Conservation (phyloP, 345 rosid genomes). For the Laguncularia racemosa region DNA sequence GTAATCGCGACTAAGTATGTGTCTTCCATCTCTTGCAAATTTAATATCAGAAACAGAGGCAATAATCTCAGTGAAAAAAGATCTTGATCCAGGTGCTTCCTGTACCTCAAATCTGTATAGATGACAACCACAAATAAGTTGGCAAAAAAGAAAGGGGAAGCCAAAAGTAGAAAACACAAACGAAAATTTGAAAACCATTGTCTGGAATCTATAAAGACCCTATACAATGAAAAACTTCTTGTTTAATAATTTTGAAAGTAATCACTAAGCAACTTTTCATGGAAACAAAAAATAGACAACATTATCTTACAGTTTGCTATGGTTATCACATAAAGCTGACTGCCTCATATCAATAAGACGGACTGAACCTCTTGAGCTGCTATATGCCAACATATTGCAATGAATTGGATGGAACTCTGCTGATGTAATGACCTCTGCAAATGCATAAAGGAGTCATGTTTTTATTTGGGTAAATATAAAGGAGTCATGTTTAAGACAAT, state of each 20-base stretch:
- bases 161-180: too few relatives aligned
- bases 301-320: conserved; percentile 71
- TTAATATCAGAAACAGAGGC: conserved; percentile 90
- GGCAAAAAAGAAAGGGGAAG: background rate
- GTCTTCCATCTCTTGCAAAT: conserved; percentile 75
- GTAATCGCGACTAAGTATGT: conserved; percentile 88
- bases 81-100: conserved; percentile 67
- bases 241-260: background rate
- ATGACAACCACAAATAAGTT: background rate
- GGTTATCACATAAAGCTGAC: conserved; percentile 93
- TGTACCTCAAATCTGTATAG: conserved; percentile 76
- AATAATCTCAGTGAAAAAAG: conserved; percentile 91
- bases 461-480: too few relatives aligned
- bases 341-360: conserved; percentile 96
- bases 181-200: too few relatives aligned
- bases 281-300: background rate
- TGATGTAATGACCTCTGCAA: conserved; percentile 98
- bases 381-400: conserved; percentile 87
- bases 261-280: too few relatives aligned
- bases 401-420: conserved; percentile 97
- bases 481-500: background rate
- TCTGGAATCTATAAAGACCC: too few relatives aligned
- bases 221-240: background rate
- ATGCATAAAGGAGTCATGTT: conserved; percentile 1
- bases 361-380: conserved; percentile 98